phyloP scores from a whole-genome alignment of 345 rosid species.

The Limnanthes douglasii region DNA sequence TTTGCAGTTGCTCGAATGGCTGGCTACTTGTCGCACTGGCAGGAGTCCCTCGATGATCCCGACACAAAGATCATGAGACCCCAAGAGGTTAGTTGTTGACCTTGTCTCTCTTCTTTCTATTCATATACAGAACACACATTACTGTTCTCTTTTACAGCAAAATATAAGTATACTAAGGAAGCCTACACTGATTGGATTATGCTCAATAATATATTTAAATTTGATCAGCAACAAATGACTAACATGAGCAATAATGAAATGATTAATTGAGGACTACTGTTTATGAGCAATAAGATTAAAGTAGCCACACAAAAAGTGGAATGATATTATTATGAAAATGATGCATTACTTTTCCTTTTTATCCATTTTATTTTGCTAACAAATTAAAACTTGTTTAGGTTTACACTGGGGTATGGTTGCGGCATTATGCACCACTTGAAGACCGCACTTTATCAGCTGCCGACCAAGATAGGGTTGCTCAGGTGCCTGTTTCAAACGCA shows the following conservation, averaged over 20 bases:
- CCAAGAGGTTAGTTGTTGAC: slow-evolving; percentile 52
- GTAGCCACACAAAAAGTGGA: too few relatives aligned
- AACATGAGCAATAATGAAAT: too few relatives aligned
- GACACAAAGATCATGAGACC: slow-evolving; percentile 99
- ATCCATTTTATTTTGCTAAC: neutral
- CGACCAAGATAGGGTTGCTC: slow-evolving; percentile 42
- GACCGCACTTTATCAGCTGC: slow-evolving; percentile 32
- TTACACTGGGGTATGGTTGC: slow-evolving; percentile 77
- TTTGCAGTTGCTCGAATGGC: slow-evolving; percentile 98
- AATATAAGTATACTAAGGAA: neutral
- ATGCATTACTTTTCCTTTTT: neutral
- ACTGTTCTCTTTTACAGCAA: neutral
- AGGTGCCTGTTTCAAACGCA: slow-evolving; percentile 73
- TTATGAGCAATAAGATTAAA: too few relatives aligned
- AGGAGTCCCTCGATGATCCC: slow-evolving; percentile 91
- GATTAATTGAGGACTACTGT: too few relatives aligned
- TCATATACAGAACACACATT: neutral
- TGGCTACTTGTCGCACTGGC: slow-evolving; percentile 91
- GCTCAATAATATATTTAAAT: too few relatives aligned
- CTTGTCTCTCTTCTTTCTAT: neutral
- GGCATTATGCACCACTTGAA: slow-evolving; percentile 55
- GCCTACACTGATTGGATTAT: too few relatives aligned
- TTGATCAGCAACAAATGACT: too few relatives aligned
- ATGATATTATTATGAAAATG: too few relatives aligned
- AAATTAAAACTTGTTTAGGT: slow-evolving; percentile 31